Conservation (phyloP, 2,329 filamentous ascomycete genomes). For the Hypoxylon sp. region DNA sequence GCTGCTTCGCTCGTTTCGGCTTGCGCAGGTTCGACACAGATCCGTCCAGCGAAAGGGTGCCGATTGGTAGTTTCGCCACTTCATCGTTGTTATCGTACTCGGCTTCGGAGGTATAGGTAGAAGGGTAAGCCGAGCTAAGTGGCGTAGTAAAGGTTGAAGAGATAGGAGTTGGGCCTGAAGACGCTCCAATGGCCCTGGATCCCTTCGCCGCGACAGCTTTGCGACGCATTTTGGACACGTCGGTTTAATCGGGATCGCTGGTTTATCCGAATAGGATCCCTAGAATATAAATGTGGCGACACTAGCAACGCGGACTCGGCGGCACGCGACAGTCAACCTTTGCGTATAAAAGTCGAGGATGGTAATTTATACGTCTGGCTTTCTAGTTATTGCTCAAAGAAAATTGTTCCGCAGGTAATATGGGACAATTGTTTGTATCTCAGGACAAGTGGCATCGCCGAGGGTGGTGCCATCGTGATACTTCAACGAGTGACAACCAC, state of each 20-base stretch:
- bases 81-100: conserved; percentile 60
- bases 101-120: conserved; percentile 57
- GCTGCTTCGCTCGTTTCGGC: conserved; percentile 55
- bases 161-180: conserved; percentile 52
- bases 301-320: conserved; percentile 4
- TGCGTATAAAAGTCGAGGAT: conserved; percentile 12
- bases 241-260: conserved; percentile 15
- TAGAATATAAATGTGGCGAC: conserved; percentile 5
- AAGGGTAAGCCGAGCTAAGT: conserved; percentile 57
- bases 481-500: conserved; percentile 64
- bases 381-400: conserved; percentile 21
- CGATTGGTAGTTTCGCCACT: conserved; percentile 59
- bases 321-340: conserved; percentile 36
- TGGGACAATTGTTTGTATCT: conserved; percentile 43
- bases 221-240: conserved; percentile 47
- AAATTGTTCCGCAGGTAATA: conserved; percentile 33
- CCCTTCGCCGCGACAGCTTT: conserved; percentile 52
- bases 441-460: conserved; percentile 58
- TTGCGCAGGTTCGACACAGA: conserved; percentile 46
- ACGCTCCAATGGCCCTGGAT: conserved; percentile 52
- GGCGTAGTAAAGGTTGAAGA: conserved; percentile 56
- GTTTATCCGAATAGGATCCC: not conserved
- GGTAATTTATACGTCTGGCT: not conserved
- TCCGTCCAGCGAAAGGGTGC: conserved; percentile 61
- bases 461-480: conserved; percentile 72